Percentiles rank a stretch among this genome's conserved stretches.
These are phyloP conservation scores for Monilinia polystroma DNA, from an alignment of 2,329 filamentous ascomycete genomes.

Conservation along the genomic window DNA sequence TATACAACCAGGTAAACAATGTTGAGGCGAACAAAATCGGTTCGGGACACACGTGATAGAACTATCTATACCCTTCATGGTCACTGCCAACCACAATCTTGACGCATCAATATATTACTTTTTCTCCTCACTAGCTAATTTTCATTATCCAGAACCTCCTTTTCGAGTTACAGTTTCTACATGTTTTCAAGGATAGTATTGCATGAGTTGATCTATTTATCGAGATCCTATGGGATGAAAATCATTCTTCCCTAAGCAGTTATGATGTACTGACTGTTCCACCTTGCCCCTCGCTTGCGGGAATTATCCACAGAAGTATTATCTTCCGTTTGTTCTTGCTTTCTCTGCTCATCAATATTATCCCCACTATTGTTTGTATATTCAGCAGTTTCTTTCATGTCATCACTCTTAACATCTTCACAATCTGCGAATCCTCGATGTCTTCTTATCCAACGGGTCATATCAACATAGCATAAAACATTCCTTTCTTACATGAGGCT, in stretches of 20 bases:
- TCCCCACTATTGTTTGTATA: conserved; percentile 1
- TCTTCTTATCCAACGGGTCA: not conserved
- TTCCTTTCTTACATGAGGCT: not conserved
- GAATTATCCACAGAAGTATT: not conserved
- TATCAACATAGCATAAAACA: not conserved
- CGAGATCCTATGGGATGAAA: not conserved
- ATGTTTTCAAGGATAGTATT: not conserved
- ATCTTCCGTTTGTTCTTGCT: too few species aligned
- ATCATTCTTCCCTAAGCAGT: not conserved
- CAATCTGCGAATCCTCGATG: not conserved
- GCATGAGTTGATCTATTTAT: not conserved
- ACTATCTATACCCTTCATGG: not conserved
- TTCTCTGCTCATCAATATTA: not conserved
- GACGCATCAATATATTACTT: too few species aligned
- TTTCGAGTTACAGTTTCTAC: not conserved
- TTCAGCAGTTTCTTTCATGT: not conserved
- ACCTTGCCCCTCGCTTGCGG: not conserved
- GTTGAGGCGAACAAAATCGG: not conserved
- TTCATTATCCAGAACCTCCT: too few species aligned
- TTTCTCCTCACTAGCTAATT: too few species aligned
- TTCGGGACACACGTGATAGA: not conserved
- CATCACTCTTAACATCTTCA: not conserved
- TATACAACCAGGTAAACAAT: not conserved
- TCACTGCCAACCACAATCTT: too few species aligned
- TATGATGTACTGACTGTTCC: not conserved